phyloP scores from a whole-genome alignment of 1,139 yeast genomes.

The Debaryomyces sp. region DNA sequence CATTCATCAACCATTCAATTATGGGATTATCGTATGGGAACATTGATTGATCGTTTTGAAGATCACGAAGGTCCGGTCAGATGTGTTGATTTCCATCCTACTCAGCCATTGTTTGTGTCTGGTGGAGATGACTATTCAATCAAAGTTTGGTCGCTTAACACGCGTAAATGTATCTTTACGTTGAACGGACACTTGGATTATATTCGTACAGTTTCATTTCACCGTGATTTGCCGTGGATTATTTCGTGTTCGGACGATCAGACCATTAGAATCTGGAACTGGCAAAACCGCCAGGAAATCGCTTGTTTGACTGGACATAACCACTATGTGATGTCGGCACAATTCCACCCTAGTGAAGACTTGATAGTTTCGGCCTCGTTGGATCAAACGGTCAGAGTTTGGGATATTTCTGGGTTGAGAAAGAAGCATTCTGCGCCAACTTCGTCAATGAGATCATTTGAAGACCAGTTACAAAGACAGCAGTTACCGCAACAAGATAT shows the following conservation, averaged over 20 bases:
- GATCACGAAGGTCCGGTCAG: conserved; percentile 99
- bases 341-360: conserved; percentile 95
- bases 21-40: conserved; percentile 99
- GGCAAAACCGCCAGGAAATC: conserved; percentile 98
- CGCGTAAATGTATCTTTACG: conserved; percentile 89
- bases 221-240: conserved; percentile 96
- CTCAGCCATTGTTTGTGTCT: conserved; percentile 94
- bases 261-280: conserved; percentile 98
- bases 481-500: conserved; percentile 85
- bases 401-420: conserved; percentile 97
- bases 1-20: conserved; percentile 94
- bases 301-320: conserved; percentile 98
- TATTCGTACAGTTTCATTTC: conserved; percentile 92
- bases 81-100: conserved; percentile 93
- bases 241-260: conserved; percentile 97
- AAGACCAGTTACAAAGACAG: conserved; percentile 77
- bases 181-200: conserved; percentile 94
- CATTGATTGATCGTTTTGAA: conserved; percentile 92
- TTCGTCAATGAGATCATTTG: conserved; percentile 56
- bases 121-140: conserved; percentile 97
- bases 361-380: conserved; percentile 92
- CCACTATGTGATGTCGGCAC: conserved; percentile 98
- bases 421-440: conserved; percentile 93
- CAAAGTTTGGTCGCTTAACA: conserved; percentile 93
- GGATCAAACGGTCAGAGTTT: conserved; percentile 98